phyloP scores from a whole-genome alignment of 2,329 filamentous ascomycete species.

The Aspergillus caelatus region DNA sequence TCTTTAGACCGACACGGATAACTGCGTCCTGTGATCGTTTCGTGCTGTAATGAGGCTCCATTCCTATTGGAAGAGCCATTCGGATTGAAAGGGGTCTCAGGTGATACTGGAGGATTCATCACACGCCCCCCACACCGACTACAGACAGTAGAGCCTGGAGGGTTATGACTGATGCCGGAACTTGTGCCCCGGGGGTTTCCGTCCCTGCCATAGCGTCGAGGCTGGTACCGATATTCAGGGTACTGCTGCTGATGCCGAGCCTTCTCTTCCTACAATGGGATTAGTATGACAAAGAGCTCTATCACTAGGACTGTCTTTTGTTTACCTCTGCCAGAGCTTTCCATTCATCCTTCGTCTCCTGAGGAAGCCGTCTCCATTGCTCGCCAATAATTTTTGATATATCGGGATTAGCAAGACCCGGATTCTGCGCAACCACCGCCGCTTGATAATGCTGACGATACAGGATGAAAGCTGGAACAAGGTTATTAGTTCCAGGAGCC shows the following conservation, averaged over 20 bases:
- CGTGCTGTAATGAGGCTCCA: constrained; percentile 34
- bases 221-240: constrained; percentile 92
- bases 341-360: constrained; percentile 80
- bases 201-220: constrained; percentile 68
- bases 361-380: constrained; percentile 80
- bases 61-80: constrained; percentile 36
- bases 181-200: constrained; percentile 41
- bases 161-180: constrained; percentile 40
- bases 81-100: constrained; percentile 45
- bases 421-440: constrained; percentile 76
- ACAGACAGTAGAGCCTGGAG: constrained; percentile 41
- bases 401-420: constrained; percentile 90
- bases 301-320: not conserved
- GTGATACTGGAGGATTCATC: constrained; percentile 49
- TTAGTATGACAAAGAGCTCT: constrained; percentile 9
- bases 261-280: constrained; percentile 72
- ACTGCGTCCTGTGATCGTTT: constrained; percentile 24
- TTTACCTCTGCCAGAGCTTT: constrained; percentile 79
- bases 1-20: constrained; percentile 29
- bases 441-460: constrained; percentile 93
- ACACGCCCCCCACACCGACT: constrained; percentile 51
- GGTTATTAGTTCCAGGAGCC: constrained; percentile 55
- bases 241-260: constrained; percentile 84
- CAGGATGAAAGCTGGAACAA: constrained; percentile 90
- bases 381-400: constrained; percentile 97